Evolutionary conservation across 352 stramenopile genomes (phyloP).

Genomic region (Globisporangium spinosum): DNA sequence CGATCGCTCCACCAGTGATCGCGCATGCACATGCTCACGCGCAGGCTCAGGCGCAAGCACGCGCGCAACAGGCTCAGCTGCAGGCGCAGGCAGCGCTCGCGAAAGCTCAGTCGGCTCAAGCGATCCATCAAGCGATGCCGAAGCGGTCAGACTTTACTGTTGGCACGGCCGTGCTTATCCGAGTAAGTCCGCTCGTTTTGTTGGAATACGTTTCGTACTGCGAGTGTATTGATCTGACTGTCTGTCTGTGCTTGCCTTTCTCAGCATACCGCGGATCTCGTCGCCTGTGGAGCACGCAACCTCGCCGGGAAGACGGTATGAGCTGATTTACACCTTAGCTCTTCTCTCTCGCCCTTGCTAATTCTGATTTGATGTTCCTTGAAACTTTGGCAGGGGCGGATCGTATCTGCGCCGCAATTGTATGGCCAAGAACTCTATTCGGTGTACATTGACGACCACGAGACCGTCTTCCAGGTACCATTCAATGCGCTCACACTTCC

Average conservation of each 20-base stretch:
- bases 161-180: constrained; percentile 63
- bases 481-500: constrained; percentile 73
- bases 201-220: background rate
- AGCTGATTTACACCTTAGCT: background rate
- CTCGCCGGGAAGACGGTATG: constrained; percentile 61
- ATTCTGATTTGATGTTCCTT: background rate
- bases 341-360: background rate
- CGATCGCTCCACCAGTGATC: constrained; percentile 14
- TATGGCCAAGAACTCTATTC: constrained; percentile 81
- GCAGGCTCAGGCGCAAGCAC: constrained; percentile 3
- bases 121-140: constrained; percentile 20
- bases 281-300: constrained; percentile 71
- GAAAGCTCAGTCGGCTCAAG: constrained; percentile 7
- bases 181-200: constrained; percentile 30
- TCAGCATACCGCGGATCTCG: constrained; percentile 66
- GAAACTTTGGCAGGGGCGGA: constrained; percentile 33
- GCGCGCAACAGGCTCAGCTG: constrained; percentile 9
- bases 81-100: constrained; percentile 11
- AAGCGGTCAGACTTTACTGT: constrained; percentile 64
- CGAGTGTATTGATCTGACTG: background rate
- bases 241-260: background rate
- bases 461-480: constrained; percentile 76
- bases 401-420: constrained; percentile 68
- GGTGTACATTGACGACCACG: constrained; percentile 81
- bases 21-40: constrained; percentile 11